Evolutionary conservation across 805 yeast species (phyloP).

Genomic region (Wickerhamiella galacta): DNA sequence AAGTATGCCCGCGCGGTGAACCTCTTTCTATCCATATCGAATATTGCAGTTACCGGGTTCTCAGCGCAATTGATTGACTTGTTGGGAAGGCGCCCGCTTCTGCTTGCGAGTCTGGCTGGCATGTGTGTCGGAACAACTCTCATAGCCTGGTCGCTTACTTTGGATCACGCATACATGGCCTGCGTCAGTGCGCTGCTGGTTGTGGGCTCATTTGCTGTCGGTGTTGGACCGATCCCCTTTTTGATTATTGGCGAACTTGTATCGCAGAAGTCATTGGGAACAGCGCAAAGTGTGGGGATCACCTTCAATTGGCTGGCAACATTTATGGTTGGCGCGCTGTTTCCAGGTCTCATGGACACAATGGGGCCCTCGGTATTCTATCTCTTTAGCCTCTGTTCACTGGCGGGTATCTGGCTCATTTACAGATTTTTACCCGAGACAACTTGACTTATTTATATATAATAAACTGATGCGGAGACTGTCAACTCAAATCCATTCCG

Average conservation of each 20-base stretch:
- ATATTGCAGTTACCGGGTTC: constrained; percentile 53
- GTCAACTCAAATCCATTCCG: constrained; percentile 17
- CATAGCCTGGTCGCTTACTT: constrained; percentile 50
- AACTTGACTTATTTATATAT: background rate
- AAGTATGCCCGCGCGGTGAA: constrained; percentile 53
- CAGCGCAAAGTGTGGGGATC: constrained; percentile 88
- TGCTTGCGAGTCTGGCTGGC: constrained; percentile 44
- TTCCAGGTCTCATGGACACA: constrained; percentile 50
- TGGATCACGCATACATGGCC: constrained; percentile 31
- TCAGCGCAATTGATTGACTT: constrained; percentile 65
- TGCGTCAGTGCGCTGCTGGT: constrained; percentile 52
- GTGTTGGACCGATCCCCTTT: constrained; percentile 93
- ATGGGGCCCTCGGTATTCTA: constrained; percentile 70
- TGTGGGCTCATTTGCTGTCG: constrained; percentile 76
- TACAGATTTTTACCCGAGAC: background rate
- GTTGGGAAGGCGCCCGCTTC: constrained; percentile 57
- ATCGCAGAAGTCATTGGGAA: constrained; percentile 57
- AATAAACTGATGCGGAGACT: background rate
- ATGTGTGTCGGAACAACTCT: constrained; percentile 53
- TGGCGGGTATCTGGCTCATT: constrained; percentile 27
- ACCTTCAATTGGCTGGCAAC: constrained; percentile 85
- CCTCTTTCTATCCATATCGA: constrained; percentile 56
- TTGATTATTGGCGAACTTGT: constrained; percentile 77
- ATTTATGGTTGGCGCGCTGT: constrained; percentile 52
- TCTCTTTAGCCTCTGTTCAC: constrained; percentile 36